Conservation (phyloP, 2,329 filamentous ascomycete genomes). For the Colletotrichum trifolii region DNA sequence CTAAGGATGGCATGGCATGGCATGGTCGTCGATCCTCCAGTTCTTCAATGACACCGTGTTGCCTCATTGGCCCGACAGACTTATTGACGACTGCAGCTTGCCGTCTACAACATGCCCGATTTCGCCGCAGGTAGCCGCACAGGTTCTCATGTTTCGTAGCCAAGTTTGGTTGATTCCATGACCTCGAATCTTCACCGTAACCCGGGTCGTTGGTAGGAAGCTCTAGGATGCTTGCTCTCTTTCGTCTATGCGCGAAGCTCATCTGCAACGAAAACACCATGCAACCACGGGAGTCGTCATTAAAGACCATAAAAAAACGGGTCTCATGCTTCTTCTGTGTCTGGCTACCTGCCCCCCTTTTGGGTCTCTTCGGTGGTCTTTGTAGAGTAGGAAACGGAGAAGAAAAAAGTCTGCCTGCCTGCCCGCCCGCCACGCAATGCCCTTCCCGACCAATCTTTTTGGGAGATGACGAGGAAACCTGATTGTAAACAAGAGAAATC, state of each 20-base stretch:
- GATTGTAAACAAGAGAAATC: slow-evolving; percentile 19
- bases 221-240: too few relatives aligned
- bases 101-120: not conserved
- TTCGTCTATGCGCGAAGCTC: slow-evolving; percentile 26
- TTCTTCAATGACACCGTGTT: slow-evolving; percentile 5
- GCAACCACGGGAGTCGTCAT: slow-evolving; percentile 15
- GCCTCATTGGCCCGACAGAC: slow-evolving; percentile 22
- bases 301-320: slow-evolving; percentile 7
- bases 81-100: slow-evolving; percentile 1
- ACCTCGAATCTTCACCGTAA: too few relatives aligned
- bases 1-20: slow-evolving; percentile 2
- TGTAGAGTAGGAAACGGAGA: slow-evolving; percentile 4
- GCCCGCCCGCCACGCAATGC: slow-evolving; percentile 32
- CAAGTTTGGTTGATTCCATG: not conserved
- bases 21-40: slow-evolving; percentile 21
- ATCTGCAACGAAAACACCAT: slow-evolving; percentile 8
- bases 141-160: not conserved
- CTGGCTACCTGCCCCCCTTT: slow-evolving; percentile 13
- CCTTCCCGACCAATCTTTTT: slow-evolving; percentile 28
- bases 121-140: not conserved
- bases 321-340: slow-evolving; percentile 28
- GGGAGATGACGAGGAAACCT: slow-evolving; percentile 21
- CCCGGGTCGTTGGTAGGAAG: too few relatives aligned
- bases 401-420: slow-evolving; percentile 14
- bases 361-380: slow-evolving; percentile 9